Percentiles rank a stretch among this genome's conserved stretches.
Evolutionary conservation across 2,329 filamentous ascomycete species (phyloP).

Genomic region (Dactylellina cionopaga): DNA sequence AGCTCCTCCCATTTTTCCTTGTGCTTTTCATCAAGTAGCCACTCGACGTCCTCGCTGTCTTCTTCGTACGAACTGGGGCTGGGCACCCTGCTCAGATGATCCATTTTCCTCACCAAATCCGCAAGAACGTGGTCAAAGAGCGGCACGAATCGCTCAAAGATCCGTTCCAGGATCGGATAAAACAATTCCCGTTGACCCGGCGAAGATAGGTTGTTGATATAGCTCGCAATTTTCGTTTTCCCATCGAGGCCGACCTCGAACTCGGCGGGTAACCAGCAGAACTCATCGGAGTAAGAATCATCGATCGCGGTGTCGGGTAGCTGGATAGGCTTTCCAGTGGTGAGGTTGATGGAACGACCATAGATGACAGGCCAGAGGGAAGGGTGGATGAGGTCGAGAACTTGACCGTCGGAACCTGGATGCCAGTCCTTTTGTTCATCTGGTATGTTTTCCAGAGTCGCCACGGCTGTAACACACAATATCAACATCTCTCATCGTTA

Average conservation of each 20-base stretch:
- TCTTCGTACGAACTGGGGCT: slow-evolving; percentile 5
- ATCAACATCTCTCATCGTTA: not conserved
- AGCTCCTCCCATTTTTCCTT: slow-evolving; percentile 20
- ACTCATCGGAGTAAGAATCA: slow-evolving; percentile 23
- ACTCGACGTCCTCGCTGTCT: slow-evolving; percentile 17
- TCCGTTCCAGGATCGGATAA: slow-evolving; percentile 44
- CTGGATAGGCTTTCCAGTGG: slow-evolving; percentile 32
- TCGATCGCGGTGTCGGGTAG: slow-evolving; percentile 23
- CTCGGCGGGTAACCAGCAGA: slow-evolving; percentile 46
- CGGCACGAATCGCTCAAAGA: slow-evolving; percentile 45
- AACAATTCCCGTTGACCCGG: slow-evolving; percentile 28
- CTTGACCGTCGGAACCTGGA: slow-evolving; percentile 67
- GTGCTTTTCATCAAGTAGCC: not conserved
- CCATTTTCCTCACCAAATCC: not conserved
- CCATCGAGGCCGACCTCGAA: slow-evolving; percentile 36
- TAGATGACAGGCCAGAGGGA: slow-evolving; percentile 72
- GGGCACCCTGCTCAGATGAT: not conserved
- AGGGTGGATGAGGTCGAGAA: slow-evolving; percentile 72
- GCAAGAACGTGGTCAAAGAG: slow-evolving; percentile 45
- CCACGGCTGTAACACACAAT: slow-evolving; percentile 59
- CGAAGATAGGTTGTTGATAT: slow-evolving; percentile 36
- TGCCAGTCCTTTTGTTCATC: slow-evolving; percentile 70
- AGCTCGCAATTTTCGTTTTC: slow-evolving; percentile 39
- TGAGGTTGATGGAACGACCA: slow-evolving; percentile 58
- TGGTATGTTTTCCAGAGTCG: slow-evolving; percentile 66